Conservation (phyloP, 1,284 basidiomycete species). For the Singerocomus inundabilis region DNA sequence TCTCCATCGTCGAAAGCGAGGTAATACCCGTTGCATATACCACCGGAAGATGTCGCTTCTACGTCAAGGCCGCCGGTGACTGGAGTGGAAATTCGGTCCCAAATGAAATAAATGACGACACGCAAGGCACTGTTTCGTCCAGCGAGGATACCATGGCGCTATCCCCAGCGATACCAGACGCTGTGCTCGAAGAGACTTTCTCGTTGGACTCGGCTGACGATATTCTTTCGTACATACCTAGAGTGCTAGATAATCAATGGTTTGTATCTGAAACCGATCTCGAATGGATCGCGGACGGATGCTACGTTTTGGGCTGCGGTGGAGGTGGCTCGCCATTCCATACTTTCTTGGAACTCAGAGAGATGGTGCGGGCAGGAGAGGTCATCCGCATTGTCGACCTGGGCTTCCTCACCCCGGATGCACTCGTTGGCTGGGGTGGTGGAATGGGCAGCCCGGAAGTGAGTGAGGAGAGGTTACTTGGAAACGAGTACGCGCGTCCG, state of each 20-base stretch:
- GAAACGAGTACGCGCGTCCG: constrained; percentile 39
- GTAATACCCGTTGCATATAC: constrained; percentile 38
- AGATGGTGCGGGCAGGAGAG: constrained; percentile 46
- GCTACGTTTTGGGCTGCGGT: constrained; percentile 52
- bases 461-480: constrained; percentile 36
- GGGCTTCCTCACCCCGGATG: constrained; percentile 25
- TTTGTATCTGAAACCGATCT: constrained; percentile 39
- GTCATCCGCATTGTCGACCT: constrained; percentile 41
- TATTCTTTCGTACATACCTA: constrained; percentile 38
- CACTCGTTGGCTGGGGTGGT: constrained; percentile 38
- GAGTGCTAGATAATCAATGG: constrained; percentile 37
- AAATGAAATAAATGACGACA: constrained; percentile 23
- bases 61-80: constrained; percentile 55
- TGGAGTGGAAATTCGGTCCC: constrained; percentile 32
- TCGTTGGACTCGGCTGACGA: constrained; percentile 15
- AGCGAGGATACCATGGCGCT: constrained; percentile 7
- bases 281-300: constrained; percentile 55
- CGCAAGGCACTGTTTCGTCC: no score
- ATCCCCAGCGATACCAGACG: constrained; percentile 1
- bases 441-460: constrained; percentile 39
- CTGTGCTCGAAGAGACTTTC: neutral
- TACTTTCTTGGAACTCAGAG: constrained; percentile 45
- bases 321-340: constrained; percentile 54
- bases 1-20: constrained; percentile 39
- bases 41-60: constrained; percentile 40